These are phyloP conservation scores for Funneliformis geosporum DNA, from an alignment of 192 early-diverging fungal species.

Conservation along the genomic window DNA sequence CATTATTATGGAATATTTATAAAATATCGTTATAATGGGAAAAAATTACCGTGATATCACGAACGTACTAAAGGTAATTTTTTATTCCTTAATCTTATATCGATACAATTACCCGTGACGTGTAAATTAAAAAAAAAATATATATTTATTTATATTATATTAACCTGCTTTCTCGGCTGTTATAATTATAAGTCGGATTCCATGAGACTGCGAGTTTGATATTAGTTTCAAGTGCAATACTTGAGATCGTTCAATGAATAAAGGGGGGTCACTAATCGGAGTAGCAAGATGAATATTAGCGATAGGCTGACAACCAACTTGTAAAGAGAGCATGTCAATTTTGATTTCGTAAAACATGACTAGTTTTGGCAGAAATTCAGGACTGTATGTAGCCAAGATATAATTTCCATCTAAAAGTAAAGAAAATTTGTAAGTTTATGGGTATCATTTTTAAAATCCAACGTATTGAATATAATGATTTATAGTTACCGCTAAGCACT, in stretches of 20 bases:
- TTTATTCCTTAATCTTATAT: too few relatives aligned
- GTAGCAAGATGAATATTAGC: not conserved
- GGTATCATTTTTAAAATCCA: not conserved
- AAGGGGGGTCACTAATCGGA: too few relatives aligned
- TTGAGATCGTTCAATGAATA: not conserved
- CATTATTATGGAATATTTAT: too few relatives aligned
- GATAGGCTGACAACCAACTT: not conserved
- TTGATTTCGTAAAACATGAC: constrained; percentile 23
- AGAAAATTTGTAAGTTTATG: not conserved
- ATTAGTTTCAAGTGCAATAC: constrained; percentile 13
- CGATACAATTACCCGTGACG: too few relatives aligned
- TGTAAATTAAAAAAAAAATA: not conserved
- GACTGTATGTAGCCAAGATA: constrained; percentile 18
- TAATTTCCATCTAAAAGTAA: constrained; percentile 11
- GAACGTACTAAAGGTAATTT: too few relatives aligned
- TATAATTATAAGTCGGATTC: constrained; percentile 1
- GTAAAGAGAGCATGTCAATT: constrained; percentile 10
- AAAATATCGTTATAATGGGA: too few relatives aligned
- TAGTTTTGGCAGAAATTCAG: constrained; percentile 4
- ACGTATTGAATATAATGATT: not conserved
- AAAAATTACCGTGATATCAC: too few relatives aligned
- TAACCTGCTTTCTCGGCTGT: constrained; percentile 4
- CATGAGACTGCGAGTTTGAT: not conserved
- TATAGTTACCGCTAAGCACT: constrained; percentile 16
- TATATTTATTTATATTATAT: not conserved